Base-by-base conservation (phyloP, 202 grass and related monocot species). In the Digitaria exilis region DNA sequence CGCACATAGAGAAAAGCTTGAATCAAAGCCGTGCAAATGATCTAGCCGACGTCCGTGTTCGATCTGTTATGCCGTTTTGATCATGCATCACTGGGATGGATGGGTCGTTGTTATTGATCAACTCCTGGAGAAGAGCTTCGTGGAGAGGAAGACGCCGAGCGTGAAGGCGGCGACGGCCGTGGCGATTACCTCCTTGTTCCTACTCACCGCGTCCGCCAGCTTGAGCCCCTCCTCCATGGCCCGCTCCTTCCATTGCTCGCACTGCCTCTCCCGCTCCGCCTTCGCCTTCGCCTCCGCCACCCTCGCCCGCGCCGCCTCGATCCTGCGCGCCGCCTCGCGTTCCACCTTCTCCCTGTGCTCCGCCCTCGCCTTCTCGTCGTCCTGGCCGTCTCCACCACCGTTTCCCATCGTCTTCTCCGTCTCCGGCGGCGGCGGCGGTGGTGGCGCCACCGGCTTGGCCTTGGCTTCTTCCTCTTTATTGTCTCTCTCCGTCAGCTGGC, bases 131-230 rank as follows among this genome's bases (percentile, higher is more conserved):
- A 75, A 86, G 65, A 97, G 80, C 71, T 76, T 89, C 3, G 3
- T 59, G 22, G 69, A 64, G 66, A 85, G 6, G 41, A 90, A 45
- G 61, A 92, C 59, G 59, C 91, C 91, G 28, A 91, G 59, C 3
- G 89, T 69, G 86, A 97, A 83, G 1, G 83, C 89, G 55, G 85
- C 83, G 58, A 90, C 74, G 29, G 85, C 91, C 60, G 80, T 80
- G 72, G 83, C 83, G 85, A 97, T 87, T 65, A 88, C 68, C 83
- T 83, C 76, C 77, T 75, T 97, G 0, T 92, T 97, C 64, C 63
- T 90, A 2, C 51, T 70, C 43, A 92, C 81, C 5, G 80, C 61
- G 10, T 92, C 91, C 19, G 90, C 69, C 72, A 76, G 49, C 63
- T 67, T 85, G 48, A 82, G 42, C 5, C 90, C 85, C 14, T 78